phyloP scores from a whole-genome alignment of 1,284 basidiomycete genomes.

The Trametes sp. region DNA sequence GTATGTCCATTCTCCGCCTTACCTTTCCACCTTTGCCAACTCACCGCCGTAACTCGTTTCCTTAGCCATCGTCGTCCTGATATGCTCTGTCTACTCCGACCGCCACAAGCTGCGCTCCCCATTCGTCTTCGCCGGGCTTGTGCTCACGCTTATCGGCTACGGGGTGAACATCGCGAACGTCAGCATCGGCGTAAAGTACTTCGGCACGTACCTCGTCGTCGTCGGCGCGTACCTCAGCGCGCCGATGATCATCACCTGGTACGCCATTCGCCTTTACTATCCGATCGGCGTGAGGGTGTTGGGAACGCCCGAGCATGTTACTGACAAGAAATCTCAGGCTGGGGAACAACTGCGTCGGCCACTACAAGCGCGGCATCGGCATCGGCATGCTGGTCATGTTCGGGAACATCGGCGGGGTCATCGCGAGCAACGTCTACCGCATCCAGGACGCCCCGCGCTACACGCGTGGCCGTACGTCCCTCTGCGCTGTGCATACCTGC shows the following conservation, averaged over 20 bases:
- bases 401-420: constrained; percentile 61
- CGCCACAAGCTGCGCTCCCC: constrained; percentile 60
- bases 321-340: constrained; percentile 45
- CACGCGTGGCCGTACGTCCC: constrained; percentile 60
- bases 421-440: constrained; percentile 68
- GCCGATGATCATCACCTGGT: constrained; percentile 74
- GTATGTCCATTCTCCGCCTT: constrained; percentile 45
- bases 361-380: constrained; percentile 69
- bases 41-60: not conserved
- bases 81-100: constrained; percentile 67
- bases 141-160: constrained; percentile 65
- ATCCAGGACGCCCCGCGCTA: constrained; percentile 65
- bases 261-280: constrained; percentile 28
- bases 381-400: constrained; percentile 69
- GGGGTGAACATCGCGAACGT: constrained; percentile 67
- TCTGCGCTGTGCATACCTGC: no score
- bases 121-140: constrained; percentile 63
- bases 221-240: constrained; percentile 65
- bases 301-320: not conserved
- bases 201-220: constrained; percentile 70
- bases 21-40: not conserved
- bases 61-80: constrained; percentile 58
- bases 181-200: constrained; percentile 61
- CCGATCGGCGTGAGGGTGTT: no score
- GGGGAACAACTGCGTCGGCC: constrained; percentile 67